Percentiles rank a stretch among this genome's conserved stretches.
Evolutionary conservation across 2,329 filamentous ascomycete genomes (phyloP).

Genomic region (Xylaria sp.): DNA sequence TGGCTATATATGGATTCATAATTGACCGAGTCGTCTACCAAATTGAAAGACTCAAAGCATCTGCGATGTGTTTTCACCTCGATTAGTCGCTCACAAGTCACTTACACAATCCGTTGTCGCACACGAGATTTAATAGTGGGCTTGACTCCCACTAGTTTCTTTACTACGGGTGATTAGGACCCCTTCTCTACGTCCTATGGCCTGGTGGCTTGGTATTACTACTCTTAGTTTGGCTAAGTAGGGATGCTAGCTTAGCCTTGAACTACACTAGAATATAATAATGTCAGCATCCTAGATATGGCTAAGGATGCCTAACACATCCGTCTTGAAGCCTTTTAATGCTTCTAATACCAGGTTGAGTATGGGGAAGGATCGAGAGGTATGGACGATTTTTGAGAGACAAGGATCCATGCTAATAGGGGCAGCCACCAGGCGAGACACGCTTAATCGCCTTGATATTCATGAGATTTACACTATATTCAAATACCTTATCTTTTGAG

Average conservation of each 20-base stretch:
- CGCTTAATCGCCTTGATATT: too few relatives aligned
- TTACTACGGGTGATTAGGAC: background rate
- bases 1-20: background rate
- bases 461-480: background rate
- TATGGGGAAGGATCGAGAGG: too few relatives aligned
- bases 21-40: background rate
- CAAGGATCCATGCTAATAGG: too few relatives aligned
- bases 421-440: too few relatives aligned
- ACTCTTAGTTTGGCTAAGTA: background rate
- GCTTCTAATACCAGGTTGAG: too few relatives aligned
- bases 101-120: background rate
- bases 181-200: background rate
- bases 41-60: background rate
- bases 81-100: background rate
- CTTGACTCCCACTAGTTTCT: background rate
- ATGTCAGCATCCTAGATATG: background rate
- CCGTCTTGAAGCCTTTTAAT: too few relatives aligned
- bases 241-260: background rate
- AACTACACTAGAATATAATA: background rate
- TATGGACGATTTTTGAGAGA: too few relatives aligned
- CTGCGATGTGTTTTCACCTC: background rate
- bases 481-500: background rate
- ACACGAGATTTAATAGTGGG: slow-evolving; percentile 8
- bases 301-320: too few relatives aligned
- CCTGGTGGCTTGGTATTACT: slow-evolving; percentile 1